Conservation (phyloP, 164 flowering plant genomes). For the Stephania japonica region DNA sequence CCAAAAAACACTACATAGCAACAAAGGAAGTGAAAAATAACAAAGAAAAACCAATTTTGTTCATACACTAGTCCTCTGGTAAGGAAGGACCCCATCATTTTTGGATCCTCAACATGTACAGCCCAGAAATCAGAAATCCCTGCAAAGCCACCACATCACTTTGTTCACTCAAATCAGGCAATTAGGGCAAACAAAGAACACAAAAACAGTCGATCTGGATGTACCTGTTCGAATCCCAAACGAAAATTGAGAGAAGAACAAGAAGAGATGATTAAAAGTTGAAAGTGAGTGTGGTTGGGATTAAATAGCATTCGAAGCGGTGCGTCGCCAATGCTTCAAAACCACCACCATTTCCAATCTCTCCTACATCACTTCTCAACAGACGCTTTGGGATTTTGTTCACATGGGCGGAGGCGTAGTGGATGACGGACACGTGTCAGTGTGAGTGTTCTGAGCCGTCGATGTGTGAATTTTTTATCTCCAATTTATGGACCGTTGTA, state of each 20-base stretch:
- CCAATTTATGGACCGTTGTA: too few relatives aligned
- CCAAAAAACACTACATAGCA: background rate
- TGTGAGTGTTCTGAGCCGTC: too few relatives aligned
- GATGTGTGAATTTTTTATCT: too few relatives aligned
- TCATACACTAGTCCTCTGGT: slow-evolving; percentile 91
- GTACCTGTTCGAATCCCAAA: background rate
- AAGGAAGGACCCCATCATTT: slow-evolving; percentile 82
- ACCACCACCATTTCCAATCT: too few relatives aligned
- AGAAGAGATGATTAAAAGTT: too few relatives aligned
- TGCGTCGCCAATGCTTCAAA: too few relatives aligned
- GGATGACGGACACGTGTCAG: too few relatives aligned
- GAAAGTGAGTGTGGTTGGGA: too few relatives aligned
- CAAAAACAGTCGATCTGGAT: background rate
- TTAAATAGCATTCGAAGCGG: too few relatives aligned
- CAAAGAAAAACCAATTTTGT: background rate
- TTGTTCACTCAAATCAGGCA: background rate
- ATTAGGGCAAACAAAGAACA: background rate
- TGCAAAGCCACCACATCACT: background rate
- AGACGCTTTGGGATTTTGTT: too few relatives aligned
- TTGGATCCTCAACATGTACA: slow-evolving; percentile 20
- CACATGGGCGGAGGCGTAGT: too few relatives aligned
- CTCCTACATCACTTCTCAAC: too few relatives aligned
- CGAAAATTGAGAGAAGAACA: background rate
- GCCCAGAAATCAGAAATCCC: background rate
- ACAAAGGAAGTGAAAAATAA: background rate